Percentiles rank a stretch among this genome's conserved stretches.
Conservation (phyloP, 768 basidiomycete species). For the Tricholomella constricta region DNA sequence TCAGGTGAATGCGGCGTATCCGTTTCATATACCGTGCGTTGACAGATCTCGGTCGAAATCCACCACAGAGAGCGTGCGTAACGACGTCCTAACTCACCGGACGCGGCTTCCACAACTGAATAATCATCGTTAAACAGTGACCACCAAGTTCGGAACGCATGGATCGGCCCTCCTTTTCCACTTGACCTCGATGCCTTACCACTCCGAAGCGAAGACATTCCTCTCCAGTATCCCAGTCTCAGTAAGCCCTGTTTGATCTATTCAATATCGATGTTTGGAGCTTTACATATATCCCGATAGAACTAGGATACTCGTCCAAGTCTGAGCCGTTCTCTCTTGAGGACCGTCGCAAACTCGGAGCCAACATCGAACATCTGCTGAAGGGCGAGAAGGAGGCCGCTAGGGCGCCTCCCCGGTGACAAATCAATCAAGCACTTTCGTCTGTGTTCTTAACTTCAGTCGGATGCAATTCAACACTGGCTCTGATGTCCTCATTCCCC, state of each 20-base stretch:
- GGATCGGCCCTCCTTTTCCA: constrained; percentile 73
- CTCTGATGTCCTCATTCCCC: no score
- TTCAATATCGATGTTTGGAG: not conserved
- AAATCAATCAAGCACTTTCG: no score
- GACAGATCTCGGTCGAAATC: not conserved
- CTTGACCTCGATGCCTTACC: constrained; percentile 63
- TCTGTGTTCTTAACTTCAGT: no score
- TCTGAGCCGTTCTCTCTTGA: constrained; percentile 53
- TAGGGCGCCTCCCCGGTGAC: constrained; percentile 54
- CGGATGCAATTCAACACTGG: no score
- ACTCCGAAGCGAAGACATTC: constrained; percentile 51
- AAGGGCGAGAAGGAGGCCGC: constrained; percentile 69
- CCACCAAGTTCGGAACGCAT: constrained; percentile 68
- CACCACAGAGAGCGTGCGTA: constrained; percentile 52
- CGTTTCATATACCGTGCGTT: constrained; percentile 3
- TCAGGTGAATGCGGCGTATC: constrained; percentile 40
- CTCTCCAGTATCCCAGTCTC: constrained; percentile 67
- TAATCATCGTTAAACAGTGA: constrained; percentile 44
- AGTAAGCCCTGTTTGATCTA: constrained; percentile 40
- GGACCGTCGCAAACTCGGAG: constrained; percentile 61
- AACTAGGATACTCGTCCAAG: constrained; percentile 68
- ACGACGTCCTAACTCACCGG: not conserved
- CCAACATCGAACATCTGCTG: constrained; percentile 60
- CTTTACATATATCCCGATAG: constrained; percentile 32
- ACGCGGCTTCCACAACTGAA: not conserved